Evolutionary conservation across 768 basidiomycete genomes (phyloP), one percentile per base, ranked within the genome.

Genomic region (Lenzites betulinus): DNA sequence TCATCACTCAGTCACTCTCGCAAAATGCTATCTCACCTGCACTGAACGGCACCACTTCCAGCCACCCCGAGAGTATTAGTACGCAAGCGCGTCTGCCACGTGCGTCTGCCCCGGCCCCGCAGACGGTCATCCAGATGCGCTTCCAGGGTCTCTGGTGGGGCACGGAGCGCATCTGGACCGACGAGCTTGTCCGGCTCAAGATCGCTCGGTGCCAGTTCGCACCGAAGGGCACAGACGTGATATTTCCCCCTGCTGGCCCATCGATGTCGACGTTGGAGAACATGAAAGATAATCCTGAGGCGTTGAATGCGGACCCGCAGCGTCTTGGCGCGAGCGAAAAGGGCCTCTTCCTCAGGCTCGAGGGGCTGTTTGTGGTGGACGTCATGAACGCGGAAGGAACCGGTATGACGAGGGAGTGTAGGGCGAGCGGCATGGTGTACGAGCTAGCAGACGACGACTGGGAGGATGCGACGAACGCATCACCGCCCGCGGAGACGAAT

Each of bases 81-180:
- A 66, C 70, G 23, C 55, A 72, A 39, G 70, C 70, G 49, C 54
- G 69, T 54, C 51, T 66, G 66, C 52, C 64, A 63, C 48, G 68
- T 64, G 39, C 54, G 25, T 25, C 56, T 15, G 4, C 30, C 4
- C 30, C 11, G 30, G 30, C 30, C 6, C 4, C 42, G 2, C 76
- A 79, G 50, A 70, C 67, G 1, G 69, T 79, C 30, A 75, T 73
- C 0, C 88, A 90, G 67, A 80, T 74, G 50, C 78, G 85, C 42
- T 92, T 85, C 69, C 90, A 93, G 68, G 91, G 91, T 1, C 69
- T 95, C 8, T 96, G 92, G 92, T 91, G 90, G 88, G 94, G 94
- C 8, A 84, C 87, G 1, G 93, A 95, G 68, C 82, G 91, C 30
- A 90, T 95, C 54, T 96, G 93, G 93, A 77, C 81, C 5, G 90